Percentiles rank a stretch among this genome's conserved stretches.
Evolutionary conservation across 2,329 filamentous ascomycete species (phyloP).

Genomic region (Gaeumannomyces sp.): DNA sequence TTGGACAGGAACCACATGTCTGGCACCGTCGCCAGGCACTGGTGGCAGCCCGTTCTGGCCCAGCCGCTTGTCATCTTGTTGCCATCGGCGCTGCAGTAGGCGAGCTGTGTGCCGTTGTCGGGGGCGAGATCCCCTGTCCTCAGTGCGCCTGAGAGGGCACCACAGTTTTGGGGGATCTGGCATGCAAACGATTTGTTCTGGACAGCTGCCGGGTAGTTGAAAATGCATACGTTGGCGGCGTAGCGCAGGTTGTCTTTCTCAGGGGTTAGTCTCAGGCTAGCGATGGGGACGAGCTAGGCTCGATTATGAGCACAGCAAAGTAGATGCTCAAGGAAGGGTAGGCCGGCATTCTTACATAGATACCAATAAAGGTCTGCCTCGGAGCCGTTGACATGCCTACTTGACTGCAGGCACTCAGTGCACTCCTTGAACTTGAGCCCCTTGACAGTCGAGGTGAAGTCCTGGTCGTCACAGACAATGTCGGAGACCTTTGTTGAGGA

Average conservation of each 20-base stretch:
- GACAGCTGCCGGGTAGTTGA: slow-evolving; percentile 25
- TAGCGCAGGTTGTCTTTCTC: slow-evolving; percentile 43
- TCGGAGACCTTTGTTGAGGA: slow-evolving; percentile 40
- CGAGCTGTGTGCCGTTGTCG: slow-evolving; percentile 23
- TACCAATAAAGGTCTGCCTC: slow-evolving; percentile 40
- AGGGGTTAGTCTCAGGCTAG: slow-evolving; percentile 15
- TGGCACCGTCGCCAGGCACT: slow-evolving; percentile 35
- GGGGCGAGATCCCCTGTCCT: slow-evolving; percentile 25
- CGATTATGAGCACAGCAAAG: background rate
- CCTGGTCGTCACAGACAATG: slow-evolving; percentile 37
- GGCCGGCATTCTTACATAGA: slow-evolving; percentile 33
- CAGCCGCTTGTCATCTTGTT: slow-evolving; percentile 23
- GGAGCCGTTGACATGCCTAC: slow-evolving; percentile 30
- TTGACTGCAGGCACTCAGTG: slow-evolving; percentile 39
- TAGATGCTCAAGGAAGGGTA: background rate
- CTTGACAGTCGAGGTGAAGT: slow-evolving; percentile 28
- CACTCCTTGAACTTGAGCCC: slow-evolving; percentile 44
- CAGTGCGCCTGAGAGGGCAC: slow-evolving; percentile 32
- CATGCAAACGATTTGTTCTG: slow-evolving; percentile 35
- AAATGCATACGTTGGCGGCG: slow-evolving; percentile 41
- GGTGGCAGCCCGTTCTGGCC: slow-evolving; percentile 30
- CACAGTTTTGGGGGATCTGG: slow-evolving; percentile 34
- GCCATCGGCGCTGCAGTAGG: slow-evolving; percentile 36
- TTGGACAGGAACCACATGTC: slow-evolving; percentile 40
- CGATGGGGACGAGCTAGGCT: too few species aligned